Conservation (phyloP, 1,139 yeast genomes). For the Yamadazyma friedrichii region DNA sequence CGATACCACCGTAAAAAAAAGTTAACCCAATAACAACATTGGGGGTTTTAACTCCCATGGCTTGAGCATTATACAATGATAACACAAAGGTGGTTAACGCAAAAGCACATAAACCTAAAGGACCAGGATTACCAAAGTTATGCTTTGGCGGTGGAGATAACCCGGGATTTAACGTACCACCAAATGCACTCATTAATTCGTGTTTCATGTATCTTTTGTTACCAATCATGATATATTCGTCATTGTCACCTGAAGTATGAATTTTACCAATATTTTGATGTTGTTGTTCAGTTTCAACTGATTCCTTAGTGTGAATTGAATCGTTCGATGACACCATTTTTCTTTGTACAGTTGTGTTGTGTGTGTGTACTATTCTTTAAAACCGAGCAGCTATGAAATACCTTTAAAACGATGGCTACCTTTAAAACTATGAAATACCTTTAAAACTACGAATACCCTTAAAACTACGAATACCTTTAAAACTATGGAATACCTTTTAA, state of each 20-base stretch:
- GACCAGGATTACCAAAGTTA: slow-evolving; percentile 57
- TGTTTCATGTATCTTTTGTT: slow-evolving; percentile 30
- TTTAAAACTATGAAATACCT: background rate
- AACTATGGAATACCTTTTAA: too few species aligned
- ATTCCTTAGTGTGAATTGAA: slow-evolving; percentile 16
- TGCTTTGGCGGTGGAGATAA: slow-evolving; percentile 33
- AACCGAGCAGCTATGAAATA: too few species aligned
- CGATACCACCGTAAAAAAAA: slow-evolving; percentile 46
- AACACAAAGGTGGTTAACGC: slow-evolving; percentile 49
- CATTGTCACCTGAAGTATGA: slow-evolving; percentile 22
- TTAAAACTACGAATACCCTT: too few species aligned
- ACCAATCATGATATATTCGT: slow-evolving; percentile 29
- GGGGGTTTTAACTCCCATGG: slow-evolving; percentile 37
- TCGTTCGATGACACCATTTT: slow-evolving; percentile 12
- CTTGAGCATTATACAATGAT: slow-evolving; percentile 41
- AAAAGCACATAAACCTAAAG: slow-evolving; percentile 58
- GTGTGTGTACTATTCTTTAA: too few species aligned
- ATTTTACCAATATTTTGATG: slow-evolving; percentile 16
- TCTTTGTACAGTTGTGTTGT: too few species aligned
- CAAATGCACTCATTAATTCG: slow-evolving; percentile 40
- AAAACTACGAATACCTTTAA: too few species aligned
- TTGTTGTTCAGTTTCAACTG: slow-evolving; percentile 14
- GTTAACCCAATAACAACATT: slow-evolving; percentile 44
- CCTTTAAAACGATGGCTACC: background rate
- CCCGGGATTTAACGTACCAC: slow-evolving; percentile 40